Percentiles rank a stretch among this genome's conserved stretches.
Conservation (phyloP, 768 basidiomycete species). For the Kwoniella newhampshirensis region DNA sequence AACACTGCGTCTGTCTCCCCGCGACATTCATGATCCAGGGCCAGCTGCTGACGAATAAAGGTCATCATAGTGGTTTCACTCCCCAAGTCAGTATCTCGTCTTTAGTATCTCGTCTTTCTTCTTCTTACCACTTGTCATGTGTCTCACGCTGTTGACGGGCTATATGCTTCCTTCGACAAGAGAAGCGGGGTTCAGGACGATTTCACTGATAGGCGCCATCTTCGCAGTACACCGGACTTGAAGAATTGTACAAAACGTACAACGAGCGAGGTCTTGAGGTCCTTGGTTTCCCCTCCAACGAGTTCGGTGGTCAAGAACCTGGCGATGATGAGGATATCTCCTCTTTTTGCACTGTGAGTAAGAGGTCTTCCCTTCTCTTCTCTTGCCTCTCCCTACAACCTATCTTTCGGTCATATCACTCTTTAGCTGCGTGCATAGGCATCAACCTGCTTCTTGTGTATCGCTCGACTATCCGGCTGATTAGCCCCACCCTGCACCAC, state of each 20-base stretch:
- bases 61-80: slow-evolving; percentile 48
- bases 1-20: not conserved
- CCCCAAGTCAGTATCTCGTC: slow-evolving; percentile 41
- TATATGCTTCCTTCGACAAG: not conserved
- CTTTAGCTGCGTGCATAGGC: no score
- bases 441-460: not conserved
- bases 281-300: slow-evolving; percentile 90
- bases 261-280: slow-evolving; percentile 72
- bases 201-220: not conserved
- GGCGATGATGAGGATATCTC: slow-evolving; percentile 72
- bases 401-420: no score
- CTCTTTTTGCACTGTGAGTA: slow-evolving; percentile 44
- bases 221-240: slow-evolving; percentile 62
- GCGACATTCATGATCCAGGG: not conserved
- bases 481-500: no score
- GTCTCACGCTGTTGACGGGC: not conserved
- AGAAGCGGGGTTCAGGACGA: no score
- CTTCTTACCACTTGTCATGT: no score
- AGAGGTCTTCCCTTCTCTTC: not conserved
- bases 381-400: not conserved
- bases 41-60: not conserved
- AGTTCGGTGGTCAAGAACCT: slow-evolving; percentile 87
- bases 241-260: slow-evolving; percentile 76
- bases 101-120: no score
- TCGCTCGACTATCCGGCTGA: not conserved